phyloP scores from a whole-genome alignment of 2,329 filamentous ascomycete genomes.

The Dactylellina sp. region DNA sequence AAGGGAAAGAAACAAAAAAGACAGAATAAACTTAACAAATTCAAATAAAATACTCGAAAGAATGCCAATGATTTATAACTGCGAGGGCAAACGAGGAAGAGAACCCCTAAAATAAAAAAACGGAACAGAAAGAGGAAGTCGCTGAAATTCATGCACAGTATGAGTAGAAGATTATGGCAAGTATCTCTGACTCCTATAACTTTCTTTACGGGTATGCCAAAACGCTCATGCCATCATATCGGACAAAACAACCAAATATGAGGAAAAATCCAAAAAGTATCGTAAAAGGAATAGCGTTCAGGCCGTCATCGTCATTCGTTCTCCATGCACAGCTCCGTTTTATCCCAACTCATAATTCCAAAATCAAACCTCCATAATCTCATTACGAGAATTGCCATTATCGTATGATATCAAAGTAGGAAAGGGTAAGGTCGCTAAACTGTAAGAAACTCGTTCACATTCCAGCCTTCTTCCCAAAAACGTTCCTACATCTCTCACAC shows the following conservation, averaged over 20 bases:
- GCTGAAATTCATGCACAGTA: neutral
- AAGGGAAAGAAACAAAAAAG: too few relatives aligned
- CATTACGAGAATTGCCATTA: too few relatives aligned
- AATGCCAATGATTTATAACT: neutral
- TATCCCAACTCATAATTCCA: neutral
- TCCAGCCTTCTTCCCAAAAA: conserved; percentile 51
- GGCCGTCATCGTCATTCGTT: neutral
- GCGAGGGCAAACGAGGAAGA: neutral
- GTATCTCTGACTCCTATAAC: conserved; percentile 11
- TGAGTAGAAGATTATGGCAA: neutral
- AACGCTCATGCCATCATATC: neutral
- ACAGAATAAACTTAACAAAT: too few relatives aligned
- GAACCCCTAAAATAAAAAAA: neutral
- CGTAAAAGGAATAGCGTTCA: conserved; percentile 1
- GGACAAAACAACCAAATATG: neutral
- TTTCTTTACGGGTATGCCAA: conserved; percentile 7
- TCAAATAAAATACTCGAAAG: too few relatives aligned
- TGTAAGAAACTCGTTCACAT: conserved; percentile 5
- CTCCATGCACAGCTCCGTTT: neutral
- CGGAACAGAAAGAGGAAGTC: neutral
- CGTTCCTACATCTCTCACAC: conserved; percentile 48
- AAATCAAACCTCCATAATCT: too few relatives aligned
- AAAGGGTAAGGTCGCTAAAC: neutral
- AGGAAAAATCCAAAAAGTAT: neutral
- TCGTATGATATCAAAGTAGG: neutral